Evolutionary conservation across 306 rosid species (phyloP), one percentile per base, ranked within the genome.

Genomic region (Myrica gale): DNA sequence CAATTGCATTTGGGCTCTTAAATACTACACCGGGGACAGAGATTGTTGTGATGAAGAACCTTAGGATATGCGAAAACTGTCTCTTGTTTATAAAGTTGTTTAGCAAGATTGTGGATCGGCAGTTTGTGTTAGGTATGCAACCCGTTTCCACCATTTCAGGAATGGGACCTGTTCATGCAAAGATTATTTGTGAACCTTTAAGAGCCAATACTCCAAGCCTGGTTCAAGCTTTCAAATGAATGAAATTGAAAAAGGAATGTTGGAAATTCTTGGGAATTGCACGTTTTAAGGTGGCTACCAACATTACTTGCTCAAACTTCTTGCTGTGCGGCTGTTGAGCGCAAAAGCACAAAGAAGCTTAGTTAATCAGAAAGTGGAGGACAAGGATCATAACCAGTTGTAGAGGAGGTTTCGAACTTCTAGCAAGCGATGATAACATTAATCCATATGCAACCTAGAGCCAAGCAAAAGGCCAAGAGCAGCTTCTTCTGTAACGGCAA

Each of bases 131-230:
- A 83, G 97, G 86, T 97, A 94, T 54, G 90, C 97, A 16, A 89
- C 95, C 56, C 92, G 97, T 68, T 94, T 94, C 74, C 98, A 94
- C 81, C 96, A 88, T 86, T 94, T 94, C 76, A 82, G 82, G 65
- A 79, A 90, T 39, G 98, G 98, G 6, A 26, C 77, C 42, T 92
- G 98, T 82, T 92, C 97, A 75, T 92, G 98, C 86, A 91, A 83
- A 78, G 97, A 91, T 77, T 94, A 87, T n/a, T 94, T 97, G 97
- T 91, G 81, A 71, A 37, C 61, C 39, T 42, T 46, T 65, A 32
- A 52, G 6, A 47, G 41, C 67, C 52, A 42, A 26, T 13, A 43
- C 8, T 50, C 51, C 8, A 62, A 9, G 45, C 2, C 56, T 16
- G 39, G 41, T 57, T 50, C n/a, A 3, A 3, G 50, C 26, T 6